Conservation (phyloP, 108 stramenopile genomes). For the Cylindrotheca fusiformis region DNA sequence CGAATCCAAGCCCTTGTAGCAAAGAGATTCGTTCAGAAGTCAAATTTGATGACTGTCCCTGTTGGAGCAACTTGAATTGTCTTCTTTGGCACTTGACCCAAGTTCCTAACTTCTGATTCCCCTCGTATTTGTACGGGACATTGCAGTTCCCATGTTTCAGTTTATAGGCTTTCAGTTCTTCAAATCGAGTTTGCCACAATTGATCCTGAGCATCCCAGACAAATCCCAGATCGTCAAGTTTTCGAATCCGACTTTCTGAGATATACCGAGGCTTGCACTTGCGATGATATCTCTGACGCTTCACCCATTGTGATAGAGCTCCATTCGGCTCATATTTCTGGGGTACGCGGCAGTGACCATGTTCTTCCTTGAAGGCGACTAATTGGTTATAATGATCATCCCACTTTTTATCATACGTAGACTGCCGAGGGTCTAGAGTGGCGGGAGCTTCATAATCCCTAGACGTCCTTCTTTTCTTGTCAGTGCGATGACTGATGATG, state of each 20-base stretch:
- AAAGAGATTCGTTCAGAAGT: slow-evolving; percentile 57
- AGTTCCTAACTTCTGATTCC: slow-evolving; percentile 19
- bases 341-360: slow-evolving; percentile 27
- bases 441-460: too few species aligned
- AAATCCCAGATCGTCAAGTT: slow-evolving; percentile 37
- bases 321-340: slow-evolving; percentile 9
- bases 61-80: slow-evolving; percentile 4
- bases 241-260: slow-evolving; percentile 27
- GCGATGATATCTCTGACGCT: slow-evolving; percentile 28
- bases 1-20: slow-evolving; percentile 66
- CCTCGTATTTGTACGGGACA: slow-evolving; percentile 22
- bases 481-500: too few species aligned
- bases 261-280: slow-evolving; percentile 10
- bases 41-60: slow-evolving; percentile 14
- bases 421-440: too few species aligned
- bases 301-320: slow-evolving; percentile 21
- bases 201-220: slow-evolving; percentile 23
- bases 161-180: slow-evolving; percentile 16
- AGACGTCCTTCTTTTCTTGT: too few species aligned
- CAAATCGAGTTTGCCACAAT: slow-evolving; percentile 18
- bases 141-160: slow-evolving; percentile 21
- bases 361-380: slow-evolving; percentile 7
- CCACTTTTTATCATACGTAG: too few species aligned
- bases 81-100: slow-evolving; percentile 30
- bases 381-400: slow-evolving; percentile 11